Evolutionary conservation across 2,329 filamentous ascomycete genomes (phyloP).

Genomic region (Didymella sp.): DNA sequence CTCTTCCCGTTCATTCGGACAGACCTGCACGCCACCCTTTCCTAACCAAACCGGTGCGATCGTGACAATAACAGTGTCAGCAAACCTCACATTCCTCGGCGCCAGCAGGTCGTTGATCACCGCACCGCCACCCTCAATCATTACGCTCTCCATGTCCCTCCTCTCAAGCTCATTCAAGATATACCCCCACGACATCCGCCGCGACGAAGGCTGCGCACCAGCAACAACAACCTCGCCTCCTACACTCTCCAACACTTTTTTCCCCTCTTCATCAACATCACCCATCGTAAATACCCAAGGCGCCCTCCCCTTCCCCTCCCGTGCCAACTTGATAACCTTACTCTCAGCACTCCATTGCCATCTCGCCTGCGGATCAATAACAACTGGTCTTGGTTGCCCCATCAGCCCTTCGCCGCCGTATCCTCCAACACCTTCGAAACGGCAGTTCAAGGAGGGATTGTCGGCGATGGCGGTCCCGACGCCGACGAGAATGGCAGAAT

Average conservation of each 20-base stretch:
- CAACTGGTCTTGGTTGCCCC: constrained; percentile 78
- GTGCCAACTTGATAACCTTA: constrained; percentile 71
- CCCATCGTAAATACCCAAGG: constrained; percentile 69
- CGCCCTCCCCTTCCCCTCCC: constrained; percentile 70
- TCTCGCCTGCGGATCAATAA: constrained; percentile 79
- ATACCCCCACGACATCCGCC: constrained; percentile 61
- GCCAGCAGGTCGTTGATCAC: constrained; percentile 84
- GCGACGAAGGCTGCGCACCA: neutral
- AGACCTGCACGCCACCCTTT: constrained; percentile 78
- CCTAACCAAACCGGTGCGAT: constrained; percentile 93
- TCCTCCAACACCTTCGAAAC: constrained; percentile 67
- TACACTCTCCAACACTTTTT: constrained; percentile 44
- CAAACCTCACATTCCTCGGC: constrained; percentile 64
- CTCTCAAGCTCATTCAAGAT: constrained; percentile 65
- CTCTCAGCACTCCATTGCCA: constrained; percentile 69
- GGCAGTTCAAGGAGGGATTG: constrained; percentile 84
- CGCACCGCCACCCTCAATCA: constrained; percentile 87
- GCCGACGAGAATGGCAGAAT: constrained; percentile 85
- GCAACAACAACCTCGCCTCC: constrained; percentile 37
- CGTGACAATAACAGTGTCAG: constrained; percentile 84
- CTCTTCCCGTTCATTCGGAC: constrained; percentile 65
- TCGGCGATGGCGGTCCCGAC: constrained; percentile 85
- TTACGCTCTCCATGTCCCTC: constrained; percentile 75
- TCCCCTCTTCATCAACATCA: constrained; percentile 22
- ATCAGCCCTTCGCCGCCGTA: constrained; percentile 61